phyloP scores from a whole-genome alignment of 2,329 filamentous ascomycete species.

The Colletotrichum sp. region DNA sequence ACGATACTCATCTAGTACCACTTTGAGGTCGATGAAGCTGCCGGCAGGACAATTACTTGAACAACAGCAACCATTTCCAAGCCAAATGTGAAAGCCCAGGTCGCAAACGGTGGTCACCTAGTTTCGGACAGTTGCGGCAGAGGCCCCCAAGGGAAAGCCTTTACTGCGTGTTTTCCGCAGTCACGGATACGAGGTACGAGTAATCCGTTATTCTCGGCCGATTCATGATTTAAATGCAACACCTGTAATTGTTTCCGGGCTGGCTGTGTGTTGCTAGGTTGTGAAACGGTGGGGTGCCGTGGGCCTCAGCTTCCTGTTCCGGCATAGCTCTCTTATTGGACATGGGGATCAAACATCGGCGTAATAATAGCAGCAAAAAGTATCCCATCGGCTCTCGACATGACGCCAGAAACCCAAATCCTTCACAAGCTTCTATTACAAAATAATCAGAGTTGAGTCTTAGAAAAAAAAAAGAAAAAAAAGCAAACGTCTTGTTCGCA shows the following conservation, averaged over 20 bases:
- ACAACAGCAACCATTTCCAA: background rate
- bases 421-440: background rate
- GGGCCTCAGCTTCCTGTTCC: background rate
- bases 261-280: background rate
- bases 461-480: background rate
- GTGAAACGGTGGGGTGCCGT: background rate
- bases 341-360: background rate
- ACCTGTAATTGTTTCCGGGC: background rate
- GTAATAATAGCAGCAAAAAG: background rate
- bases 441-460: rapidly evolving
- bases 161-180: background rate
- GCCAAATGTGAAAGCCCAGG: no score
- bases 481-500: background rate
- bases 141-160: background rate
- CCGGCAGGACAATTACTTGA: background rate
- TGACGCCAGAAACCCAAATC: rapidly evolving
- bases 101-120: no score
- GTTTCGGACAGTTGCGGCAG: background rate
- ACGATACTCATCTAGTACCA: no score
- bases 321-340: background rate
- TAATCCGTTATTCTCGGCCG: background rate
- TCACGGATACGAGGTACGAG: background rate
- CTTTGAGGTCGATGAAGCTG: background rate
- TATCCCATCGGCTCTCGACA: background rate
- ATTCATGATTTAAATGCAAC: background rate